Conservation (phyloP, 2,329 filamentous ascomycete genomes). For the Botrytis hyacinthi region DNA sequence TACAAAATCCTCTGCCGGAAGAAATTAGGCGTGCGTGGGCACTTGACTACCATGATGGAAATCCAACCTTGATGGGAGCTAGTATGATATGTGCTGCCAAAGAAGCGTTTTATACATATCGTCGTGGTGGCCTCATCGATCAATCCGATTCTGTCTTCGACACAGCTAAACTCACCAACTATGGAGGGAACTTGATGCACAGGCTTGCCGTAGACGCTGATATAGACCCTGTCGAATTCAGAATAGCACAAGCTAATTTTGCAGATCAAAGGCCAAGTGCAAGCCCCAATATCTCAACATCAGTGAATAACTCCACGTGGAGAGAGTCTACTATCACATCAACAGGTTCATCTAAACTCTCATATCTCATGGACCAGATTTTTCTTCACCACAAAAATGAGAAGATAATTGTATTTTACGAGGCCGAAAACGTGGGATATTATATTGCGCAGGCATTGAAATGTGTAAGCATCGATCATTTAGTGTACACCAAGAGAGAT, state of each 20-base stretch:
- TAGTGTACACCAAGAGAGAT: constrained; percentile 67
- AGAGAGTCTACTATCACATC: constrained; percentile 51
- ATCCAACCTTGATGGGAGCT: constrained; percentile 55
- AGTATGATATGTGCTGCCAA: neutral
- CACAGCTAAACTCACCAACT: neutral
- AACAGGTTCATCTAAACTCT: constrained; percentile 82
- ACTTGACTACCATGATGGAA: constrained; percentile 49
- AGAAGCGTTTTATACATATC: neutral
- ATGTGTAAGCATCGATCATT: constrained; percentile 59
- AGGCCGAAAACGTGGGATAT: constrained; percentile 80
- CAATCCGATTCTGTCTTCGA: neutral
- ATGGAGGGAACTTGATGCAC: neutral
- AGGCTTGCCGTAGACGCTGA: neutral
- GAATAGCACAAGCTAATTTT: constrained; percentile 32
- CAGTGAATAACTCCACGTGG: neutral
- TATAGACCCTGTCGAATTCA: neutral
- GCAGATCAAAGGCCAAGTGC: constrained; percentile 15
- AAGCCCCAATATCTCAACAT: neutral
- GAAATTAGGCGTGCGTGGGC: constrained; percentile 64
- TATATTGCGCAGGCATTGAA: constrained; percentile 84
- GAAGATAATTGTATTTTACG: constrained; percentile 92
- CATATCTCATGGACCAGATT: constrained; percentile 76
- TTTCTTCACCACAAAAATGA: constrained; percentile 65
- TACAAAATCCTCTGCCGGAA: constrained; percentile 62
- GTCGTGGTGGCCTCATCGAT: constrained; percentile 16